Evolutionary conservation across 2,329 filamentous ascomycete species (phyloP).

Genomic region (Claviceps sp.): DNA sequence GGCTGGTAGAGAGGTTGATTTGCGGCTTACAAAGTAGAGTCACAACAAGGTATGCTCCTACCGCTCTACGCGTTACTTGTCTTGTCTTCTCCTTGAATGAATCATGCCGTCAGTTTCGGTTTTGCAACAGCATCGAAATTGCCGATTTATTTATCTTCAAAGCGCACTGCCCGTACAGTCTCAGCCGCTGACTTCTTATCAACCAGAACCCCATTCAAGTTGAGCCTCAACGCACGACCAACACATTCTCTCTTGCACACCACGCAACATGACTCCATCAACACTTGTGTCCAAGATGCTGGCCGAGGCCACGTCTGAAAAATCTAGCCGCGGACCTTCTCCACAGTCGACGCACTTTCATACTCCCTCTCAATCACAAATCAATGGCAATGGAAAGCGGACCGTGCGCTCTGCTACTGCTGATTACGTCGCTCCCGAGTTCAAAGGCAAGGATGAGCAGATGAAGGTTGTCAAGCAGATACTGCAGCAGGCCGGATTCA

Average conservation of each 20-base stretch:
- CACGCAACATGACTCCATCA: constrained; percentile 17
- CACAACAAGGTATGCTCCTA: background rate
- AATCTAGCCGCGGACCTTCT: constrained; percentile 55
- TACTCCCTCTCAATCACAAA: constrained; percentile 43
- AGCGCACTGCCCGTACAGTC: background rate
- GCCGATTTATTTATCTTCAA: too few relatives aligned
- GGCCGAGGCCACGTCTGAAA: constrained; percentile 26
- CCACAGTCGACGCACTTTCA: constrained; percentile 80
- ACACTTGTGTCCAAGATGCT: constrained; percentile 27
- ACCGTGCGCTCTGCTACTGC: constrained; percentile 79
- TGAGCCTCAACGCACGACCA: background rate
- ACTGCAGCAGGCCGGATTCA: constrained; percentile 69
- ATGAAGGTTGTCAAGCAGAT: constrained; percentile 77
- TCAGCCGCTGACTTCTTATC: background rate
- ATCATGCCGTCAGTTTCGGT: too few relatives aligned
- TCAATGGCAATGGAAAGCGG: constrained; percentile 50
- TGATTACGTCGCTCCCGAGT: constrained; percentile 88
- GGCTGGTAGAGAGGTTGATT: background rate
- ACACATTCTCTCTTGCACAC: background rate
- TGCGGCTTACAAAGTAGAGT: background rate
- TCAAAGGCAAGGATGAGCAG: constrained; percentile 84
- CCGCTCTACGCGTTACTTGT: background rate
- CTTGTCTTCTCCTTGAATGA: background rate
- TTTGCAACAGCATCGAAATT: too few relatives aligned
- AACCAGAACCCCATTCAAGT: background rate